Conservation (phyloP, 1,139 yeast genomes). For the Blastobotrys apis region DNA sequence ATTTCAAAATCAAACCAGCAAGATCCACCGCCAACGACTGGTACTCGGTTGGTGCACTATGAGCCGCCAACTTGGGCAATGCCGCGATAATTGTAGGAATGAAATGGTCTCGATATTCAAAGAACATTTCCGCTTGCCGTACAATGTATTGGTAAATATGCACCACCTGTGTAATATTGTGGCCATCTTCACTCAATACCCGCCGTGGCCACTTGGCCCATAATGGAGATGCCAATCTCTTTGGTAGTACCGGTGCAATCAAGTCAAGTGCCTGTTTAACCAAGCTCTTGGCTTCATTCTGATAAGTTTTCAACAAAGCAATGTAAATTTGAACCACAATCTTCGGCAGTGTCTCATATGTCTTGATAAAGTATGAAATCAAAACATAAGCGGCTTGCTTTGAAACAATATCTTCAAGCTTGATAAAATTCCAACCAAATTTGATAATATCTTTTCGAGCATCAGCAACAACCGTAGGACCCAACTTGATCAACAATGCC, state of each 20-base stretch:
- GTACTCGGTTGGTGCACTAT: constrained; percentile 75
- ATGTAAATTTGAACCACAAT: constrained; percentile 90
- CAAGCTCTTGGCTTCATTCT: constrained; percentile 75
- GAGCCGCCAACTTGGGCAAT: constrained; percentile 84
- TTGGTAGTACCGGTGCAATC: constrained; percentile 83
- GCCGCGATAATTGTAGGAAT: constrained; percentile 89
- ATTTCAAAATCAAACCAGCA: constrained; percentile 75
- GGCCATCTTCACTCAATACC: constrained; percentile 85
- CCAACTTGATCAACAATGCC: constrained; percentile 66
- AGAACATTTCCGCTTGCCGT: constrained; percentile 80
- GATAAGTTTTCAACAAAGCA: constrained; percentile 80
- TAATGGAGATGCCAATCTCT: constrained; percentile 59
- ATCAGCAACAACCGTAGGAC: constrained; percentile 57
- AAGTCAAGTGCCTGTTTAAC: constrained; percentile 86
- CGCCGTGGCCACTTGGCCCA: constrained; percentile 98
- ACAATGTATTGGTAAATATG: constrained; percentile 89
- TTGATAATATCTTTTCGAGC: constrained; percentile 82
- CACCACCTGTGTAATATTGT: constrained; percentile 74
- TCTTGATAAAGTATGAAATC: constrained; percentile 79
- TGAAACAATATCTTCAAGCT: constrained; percentile 81
- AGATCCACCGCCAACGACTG: constrained; percentile 84
- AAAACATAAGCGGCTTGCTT: constrained; percentile 93
- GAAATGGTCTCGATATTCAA: constrained; percentile 81
- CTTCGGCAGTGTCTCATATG: constrained; percentile 84
- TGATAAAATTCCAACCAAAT: constrained; percentile 91